A percentile compares a stretch with the other conserved stretches of the same genome.
phyloP scores from a whole-genome alignment of 495 filamentous ascomycete genomes.

The Darksidea phi region DNA sequence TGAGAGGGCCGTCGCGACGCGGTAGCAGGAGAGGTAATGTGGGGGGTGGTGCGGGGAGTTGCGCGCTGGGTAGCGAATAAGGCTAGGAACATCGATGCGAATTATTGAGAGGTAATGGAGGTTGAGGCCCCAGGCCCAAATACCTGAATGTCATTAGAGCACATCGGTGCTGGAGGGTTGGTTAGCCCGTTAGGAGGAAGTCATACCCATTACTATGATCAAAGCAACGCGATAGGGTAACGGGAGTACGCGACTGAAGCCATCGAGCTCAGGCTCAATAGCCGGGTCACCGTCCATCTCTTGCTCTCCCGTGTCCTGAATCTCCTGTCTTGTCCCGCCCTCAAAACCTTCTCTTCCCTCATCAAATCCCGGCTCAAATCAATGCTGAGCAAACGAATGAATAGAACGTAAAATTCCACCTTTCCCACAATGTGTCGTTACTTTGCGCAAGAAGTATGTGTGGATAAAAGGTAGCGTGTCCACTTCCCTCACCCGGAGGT shows the following conservation, averaged over 20 bases:
- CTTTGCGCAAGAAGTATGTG: too few relatives aligned
- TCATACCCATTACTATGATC: slow-evolving; percentile 73
- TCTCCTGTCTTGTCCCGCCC: slow-evolving; percentile 23
- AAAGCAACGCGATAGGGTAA: slow-evolving; percentile 79
- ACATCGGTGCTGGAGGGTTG: slow-evolving; percentile 11
- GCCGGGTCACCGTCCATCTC: slow-evolving; percentile 74
- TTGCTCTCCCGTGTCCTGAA: slow-evolving; percentile 2
- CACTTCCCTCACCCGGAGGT: slow-evolving; percentile 12
- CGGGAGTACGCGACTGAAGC: slow-evolving; percentile 80
- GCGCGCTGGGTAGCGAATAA: slow-evolving; percentile 76
- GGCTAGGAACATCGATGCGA: slow-evolving; percentile 75
- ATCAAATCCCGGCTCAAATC: slow-evolving; percentile 26
- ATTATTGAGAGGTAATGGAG: slow-evolving; percentile 72
- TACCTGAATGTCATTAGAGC: slow-evolving; percentile 52
- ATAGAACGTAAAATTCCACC: too few relatives aligned
- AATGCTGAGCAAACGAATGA: slow-evolving; percentile 6
- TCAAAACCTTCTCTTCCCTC: slow-evolving; percentile 4
- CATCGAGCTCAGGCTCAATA: slow-evolving; percentile 77
- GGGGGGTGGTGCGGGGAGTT: slow-evolving; percentile 61
- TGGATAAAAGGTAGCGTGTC: slow-evolving; percentile 10
- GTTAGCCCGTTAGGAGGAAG: not conserved
- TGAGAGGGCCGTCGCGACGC: slow-evolving; percentile 72
- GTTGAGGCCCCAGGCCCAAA: slow-evolving; percentile 90
- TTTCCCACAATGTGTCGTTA: too few relatives aligned
- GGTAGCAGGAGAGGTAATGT: slow-evolving; percentile 79